Evolutionary conservation across 352 stramenopile genomes (phyloP), one percentile per base, ranked within the genome.

Genomic region (Globisporangium camurandrum): DNA sequence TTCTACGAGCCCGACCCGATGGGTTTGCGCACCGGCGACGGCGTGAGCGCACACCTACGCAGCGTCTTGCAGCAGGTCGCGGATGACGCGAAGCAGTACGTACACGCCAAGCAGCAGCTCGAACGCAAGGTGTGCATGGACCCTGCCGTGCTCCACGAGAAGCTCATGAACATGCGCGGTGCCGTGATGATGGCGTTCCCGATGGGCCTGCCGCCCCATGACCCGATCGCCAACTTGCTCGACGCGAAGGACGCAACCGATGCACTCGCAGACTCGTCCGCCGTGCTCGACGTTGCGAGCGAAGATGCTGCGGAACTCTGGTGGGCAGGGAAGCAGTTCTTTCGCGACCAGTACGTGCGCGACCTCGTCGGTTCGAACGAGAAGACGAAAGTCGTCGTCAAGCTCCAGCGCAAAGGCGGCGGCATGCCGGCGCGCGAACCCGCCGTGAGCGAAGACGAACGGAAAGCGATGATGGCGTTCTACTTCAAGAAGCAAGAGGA

Each of bases 391-490:
- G 58, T 93, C 2, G 73, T 92, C 36, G 76, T 81, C 30, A 98
- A 97, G 64, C 69, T 98, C 41, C 86, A 97, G 62, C 84, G 80
- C 34, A 86, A 92, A 58, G 88, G 86, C 28, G 73, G 57, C 27
- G 94, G 95, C 19, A 81, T 94, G 49, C 95, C 94, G 0, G 72
- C 72, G 33, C 76, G 78, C 20, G 78, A 93, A 54, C 76, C 76
- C 1, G 81, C 63, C 4, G 79, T 98, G 27, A 96, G 75, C 47
- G 94, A 98, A 57, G 92, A 96, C 22, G 95, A 98, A 61, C 84
- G 92, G 44, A 97, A 98, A 70, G 90, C 93, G 27, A 98, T 98
- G 93, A 97, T 98, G 85, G 92, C 89, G 23, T 96, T 96, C 54
- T 98, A 97, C 67, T 94, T 91, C 46, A 90, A 90, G 57, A 93